These are phyloP conservation scores for Stemphylium lycopersici DNA, from an alignment of 2,329 filamentous ascomycete genomes.

Conservation along the genomic window DNA sequence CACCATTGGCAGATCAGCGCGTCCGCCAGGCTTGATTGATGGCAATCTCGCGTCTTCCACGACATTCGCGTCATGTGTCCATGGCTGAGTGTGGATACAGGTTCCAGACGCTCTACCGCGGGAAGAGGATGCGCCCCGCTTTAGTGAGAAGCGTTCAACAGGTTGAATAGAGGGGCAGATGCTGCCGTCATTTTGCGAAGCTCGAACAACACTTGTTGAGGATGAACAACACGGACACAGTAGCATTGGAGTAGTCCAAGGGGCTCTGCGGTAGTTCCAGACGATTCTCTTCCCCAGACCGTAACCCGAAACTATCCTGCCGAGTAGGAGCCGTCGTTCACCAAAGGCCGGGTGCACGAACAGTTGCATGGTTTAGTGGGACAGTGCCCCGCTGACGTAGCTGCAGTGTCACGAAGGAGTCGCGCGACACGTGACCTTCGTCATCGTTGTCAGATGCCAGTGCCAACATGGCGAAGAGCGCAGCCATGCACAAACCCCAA, in stretches of 20 bases:
- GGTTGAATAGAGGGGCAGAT: constrained; percentile 1
- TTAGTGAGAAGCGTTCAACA: constrained; percentile 2
- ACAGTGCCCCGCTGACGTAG: constrained; percentile 22
- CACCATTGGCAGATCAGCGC: constrained; percentile 30
- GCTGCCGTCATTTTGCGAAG: background rate
- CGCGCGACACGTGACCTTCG: constrained; percentile 24
- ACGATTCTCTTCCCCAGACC: background rate
- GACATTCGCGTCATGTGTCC: constrained; percentile 30
- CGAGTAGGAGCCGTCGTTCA: background rate
- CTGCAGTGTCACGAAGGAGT: constrained; percentile 19
- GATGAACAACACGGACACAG: too few species aligned
- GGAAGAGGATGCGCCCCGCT: constrained; percentile 15
- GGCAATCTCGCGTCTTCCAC: constrained; percentile 27
- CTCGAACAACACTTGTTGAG: background rate
- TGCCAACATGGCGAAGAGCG: background rate
- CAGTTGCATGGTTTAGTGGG: background rate
- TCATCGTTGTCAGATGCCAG: constrained; percentile 10
- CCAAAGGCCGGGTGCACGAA: background rate
- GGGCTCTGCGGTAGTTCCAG: background rate
- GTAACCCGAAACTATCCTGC: background rate
- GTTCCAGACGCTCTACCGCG: constrained; percentile 6
- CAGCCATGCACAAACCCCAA: background rate
- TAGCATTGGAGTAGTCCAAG: background rate
- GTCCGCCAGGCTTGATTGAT: constrained; percentile 24
- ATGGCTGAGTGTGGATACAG: constrained; percentile 12